Conservation (phyloP, 495 filamentous ascomycete species). For the Trypethelium eluteriae region DNA sequence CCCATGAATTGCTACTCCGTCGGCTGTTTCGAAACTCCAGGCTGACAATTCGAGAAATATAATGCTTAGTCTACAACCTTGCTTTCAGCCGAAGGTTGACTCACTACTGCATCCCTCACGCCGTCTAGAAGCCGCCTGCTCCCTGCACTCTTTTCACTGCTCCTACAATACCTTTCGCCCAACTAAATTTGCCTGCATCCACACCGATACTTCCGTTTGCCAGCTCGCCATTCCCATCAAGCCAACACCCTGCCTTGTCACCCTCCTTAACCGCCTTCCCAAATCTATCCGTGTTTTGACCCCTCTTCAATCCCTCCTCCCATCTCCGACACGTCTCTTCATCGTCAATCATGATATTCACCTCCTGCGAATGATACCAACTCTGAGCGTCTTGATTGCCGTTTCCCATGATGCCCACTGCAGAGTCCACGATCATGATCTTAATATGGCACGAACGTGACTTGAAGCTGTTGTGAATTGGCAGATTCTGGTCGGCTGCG, state of each 20-base stretch:
- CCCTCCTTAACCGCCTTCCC: conserved; percentile 54
- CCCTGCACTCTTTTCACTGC: conserved; percentile 56
- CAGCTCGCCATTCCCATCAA: conserved; percentile 48
- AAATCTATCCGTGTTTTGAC: conserved; percentile 63
- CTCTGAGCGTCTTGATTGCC: conserved; percentile 78
- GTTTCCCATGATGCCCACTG: conserved; percentile 61
- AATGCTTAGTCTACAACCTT: no score
- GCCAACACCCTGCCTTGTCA: conserved; percentile 40
- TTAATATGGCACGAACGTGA: conserved; percentile 49
- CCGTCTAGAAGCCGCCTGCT: conserved; percentile 47
- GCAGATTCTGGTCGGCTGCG: conserved; percentile 60
- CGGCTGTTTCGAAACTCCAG: no score
- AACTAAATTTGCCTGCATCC: conserved; percentile 51
- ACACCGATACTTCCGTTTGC: conserved; percentile 53
- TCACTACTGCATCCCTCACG: not conserved
- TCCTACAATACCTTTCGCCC: conserved; percentile 55
- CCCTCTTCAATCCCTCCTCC: conserved; percentile 53
- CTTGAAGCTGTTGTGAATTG: conserved; percentile 55
- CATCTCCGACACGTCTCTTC: conserved; percentile 51
- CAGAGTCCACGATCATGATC: conserved; percentile 62
- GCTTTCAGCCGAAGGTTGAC: no score
- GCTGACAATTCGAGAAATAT: no score
- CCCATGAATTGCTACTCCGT: no score
- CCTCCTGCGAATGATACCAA: conserved; percentile 69
- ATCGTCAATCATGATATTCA: conserved; percentile 66